Evolutionary conservation across 257 asterid genomes (phyloP), one percentile per base, ranked within the genome.

Genomic region (Linderniella brevidens): DNA sequence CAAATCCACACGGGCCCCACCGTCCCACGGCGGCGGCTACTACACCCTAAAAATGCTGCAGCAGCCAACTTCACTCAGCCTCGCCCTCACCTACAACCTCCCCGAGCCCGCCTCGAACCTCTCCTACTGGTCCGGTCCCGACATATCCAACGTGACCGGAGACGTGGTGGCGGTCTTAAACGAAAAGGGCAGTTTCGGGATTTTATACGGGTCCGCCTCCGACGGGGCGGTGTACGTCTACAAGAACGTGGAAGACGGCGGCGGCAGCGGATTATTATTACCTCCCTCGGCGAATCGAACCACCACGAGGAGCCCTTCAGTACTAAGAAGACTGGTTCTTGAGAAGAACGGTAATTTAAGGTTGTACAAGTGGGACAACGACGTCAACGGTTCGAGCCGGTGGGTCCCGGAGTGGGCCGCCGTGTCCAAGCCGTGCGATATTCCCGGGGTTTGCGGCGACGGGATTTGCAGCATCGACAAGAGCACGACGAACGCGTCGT

Each of bases 331-430:
- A 35, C 40, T 86, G 47, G 59, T 63, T 17, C 78, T 82, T 0
- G 97, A 82, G 61, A 64, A 66, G 18, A 82, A 86, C 41, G 94
- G 97, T 14, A 86, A 86, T 54, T 61, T 86, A 14, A 68, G 95
- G 8, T 19, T 86, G 50, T 82, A 86, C 35, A 59, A 92, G 39
- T 82, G 97, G 97, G 97, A 77, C 53, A 58, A 65, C 19, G 80
- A 82, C 58, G 97, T 77, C 53, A 58, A 65, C 19, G 80, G 82
- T 58, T 25, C 32, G 32, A 6, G 77, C 78, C 13, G 79, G 82
- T 29, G 97, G 94, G 9, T 74, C 97, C 0, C 61, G 73, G 97
- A 86, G 54, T 82, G 97, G 97, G 94, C 94, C 1, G 94, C 94
- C 0, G 92, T 77, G 35, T 79, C 94, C 10, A 82, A 68, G 15